phyloP scores from a whole-genome alignment of 1,284 basidiomycete genomes.

The Naganishia sp. region DNA sequence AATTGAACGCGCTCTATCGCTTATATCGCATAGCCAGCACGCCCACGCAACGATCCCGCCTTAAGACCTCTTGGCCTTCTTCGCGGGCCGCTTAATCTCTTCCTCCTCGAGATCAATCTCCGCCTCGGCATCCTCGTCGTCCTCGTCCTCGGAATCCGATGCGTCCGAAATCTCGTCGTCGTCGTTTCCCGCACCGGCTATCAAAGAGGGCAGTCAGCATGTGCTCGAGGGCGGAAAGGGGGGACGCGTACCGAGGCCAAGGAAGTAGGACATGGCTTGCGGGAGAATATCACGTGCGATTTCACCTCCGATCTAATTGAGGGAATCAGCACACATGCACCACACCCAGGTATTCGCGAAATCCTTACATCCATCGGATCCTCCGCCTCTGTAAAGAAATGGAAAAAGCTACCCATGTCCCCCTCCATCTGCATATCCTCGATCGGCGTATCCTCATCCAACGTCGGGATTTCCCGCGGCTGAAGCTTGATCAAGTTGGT shows the following conservation, averaged over 20 bases:
- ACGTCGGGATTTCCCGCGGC: conserved; percentile 42
- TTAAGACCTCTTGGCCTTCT: conserved; percentile 39
- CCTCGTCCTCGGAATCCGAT: conserved; percentile 45
- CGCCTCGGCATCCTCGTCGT: conserved; percentile 48
- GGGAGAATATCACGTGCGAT: conserved; percentile 45
- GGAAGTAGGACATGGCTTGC: conserved; percentile 47
- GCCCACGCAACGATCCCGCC: neutral
- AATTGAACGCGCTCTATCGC: too few relatives aligned
- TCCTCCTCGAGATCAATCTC: conserved; percentile 51
- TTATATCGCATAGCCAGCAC: too few relatives aligned
- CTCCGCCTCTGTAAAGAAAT: conserved; percentile 53
- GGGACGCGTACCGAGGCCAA: conserved; percentile 38
- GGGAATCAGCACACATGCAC: neutral
- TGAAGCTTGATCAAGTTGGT: conserved; percentile 54
- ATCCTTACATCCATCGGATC: conserved; percentile 43
- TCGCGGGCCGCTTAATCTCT: conserved; percentile 43
- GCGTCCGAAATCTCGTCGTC: conserved; percentile 41
- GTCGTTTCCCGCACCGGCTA: conserved; percentile 30
- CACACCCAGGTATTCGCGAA: neutral
- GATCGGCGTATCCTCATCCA: conserved; percentile 33
- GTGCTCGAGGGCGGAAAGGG: neutral
- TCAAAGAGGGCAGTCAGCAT: too few relatives aligned
- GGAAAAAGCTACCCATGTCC: conserved; percentile 57
- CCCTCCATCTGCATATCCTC: conserved; percentile 36
- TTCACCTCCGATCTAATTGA: conserved; percentile 29